Evolutionary conservation across 1,139 yeast genomes (phyloP), one percentile per base, ranked within the genome.

Genomic region (Sugiyamaella japonica): DNA sequence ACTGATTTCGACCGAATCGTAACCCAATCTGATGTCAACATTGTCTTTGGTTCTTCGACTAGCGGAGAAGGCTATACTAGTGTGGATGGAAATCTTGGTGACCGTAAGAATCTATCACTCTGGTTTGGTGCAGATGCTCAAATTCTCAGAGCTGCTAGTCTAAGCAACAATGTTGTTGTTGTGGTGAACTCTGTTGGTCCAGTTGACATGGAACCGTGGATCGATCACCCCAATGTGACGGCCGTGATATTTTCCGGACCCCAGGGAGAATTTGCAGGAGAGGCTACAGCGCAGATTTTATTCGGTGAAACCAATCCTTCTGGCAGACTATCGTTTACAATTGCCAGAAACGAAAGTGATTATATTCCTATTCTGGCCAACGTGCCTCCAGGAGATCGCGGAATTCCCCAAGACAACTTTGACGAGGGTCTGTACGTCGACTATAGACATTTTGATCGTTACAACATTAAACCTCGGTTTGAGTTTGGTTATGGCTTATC

Each of bases 401-500:
- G 66, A 6, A 65, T 77, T 28, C 77, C 76, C 9, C 85, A 82
- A 69, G 75, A 73, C 54, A 54, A 61, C 37, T 62, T 68, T 50
- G 79, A 76, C 54, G 61, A 61, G 44, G 67, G 66, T n/a, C 48
- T 67, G 40, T 61, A 59, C 52, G 68, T 82, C 54, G 87, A 81
- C 65, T 82, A 83, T 67, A 59, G 68, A 39, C 79, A 76, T 62
- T 82, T 81, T 66, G 86, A 82, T 61, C 78, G 80, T 64, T 75
- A 79, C 59, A 76, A 78, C 57, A 79, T 81, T 41, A 74, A 75
- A 59, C 85, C 86, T 20, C 70, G 86, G 46, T 84, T 69, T 66
- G 85, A 80, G 58, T 83, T 83, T 69, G 87, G 87, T 0, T 81
- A 65, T 68, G 87, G 88, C 6, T 70, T 83, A 55, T 81, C 85